phyloP scores from a whole-genome alignment of 306 rosid species.

The Astragalus glycyphyllos region DNA sequence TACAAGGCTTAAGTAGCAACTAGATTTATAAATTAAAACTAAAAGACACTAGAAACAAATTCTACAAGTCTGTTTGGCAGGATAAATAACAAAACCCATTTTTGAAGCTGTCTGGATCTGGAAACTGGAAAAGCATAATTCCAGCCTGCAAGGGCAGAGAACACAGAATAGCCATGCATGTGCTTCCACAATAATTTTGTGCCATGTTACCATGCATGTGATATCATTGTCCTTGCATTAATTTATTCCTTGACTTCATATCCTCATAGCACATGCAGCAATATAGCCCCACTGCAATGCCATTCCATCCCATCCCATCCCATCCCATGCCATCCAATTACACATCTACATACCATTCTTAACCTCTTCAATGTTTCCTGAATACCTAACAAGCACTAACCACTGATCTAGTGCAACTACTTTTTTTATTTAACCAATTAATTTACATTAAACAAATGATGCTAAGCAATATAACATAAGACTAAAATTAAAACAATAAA shows the following conservation, averaged over 20 bases:
- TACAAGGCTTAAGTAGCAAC: conserved; percentile 11
- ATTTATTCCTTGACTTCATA: conserved; percentile 43
- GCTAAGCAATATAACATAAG: conserved; percentile 50
- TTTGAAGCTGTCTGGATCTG: conserved; percentile 36
- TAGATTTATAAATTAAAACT: conserved; percentile 21
- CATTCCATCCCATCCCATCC: background rate
- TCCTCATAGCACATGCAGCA: conserved; percentile 38
- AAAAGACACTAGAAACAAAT: conserved; percentile 32
- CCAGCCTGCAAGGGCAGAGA: conserved; percentile 21
- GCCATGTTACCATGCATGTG: conserved; percentile 48
- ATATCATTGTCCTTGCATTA: conserved; percentile 39
- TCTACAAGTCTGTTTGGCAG: conserved; percentile 28
- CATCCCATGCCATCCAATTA: conserved; percentile 29
- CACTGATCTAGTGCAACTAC: conserved; percentile 41
- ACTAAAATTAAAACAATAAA: conserved; percentile 47
- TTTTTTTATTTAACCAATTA: conserved; percentile 50
- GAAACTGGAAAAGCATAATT: conserved; percentile 31
- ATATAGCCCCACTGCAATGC: conserved; percentile 31
- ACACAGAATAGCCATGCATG: conserved; percentile 32
- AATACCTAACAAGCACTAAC: conserved; percentile 46
- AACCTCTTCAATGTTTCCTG: conserved; percentile 35
- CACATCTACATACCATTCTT: conserved; percentile 34
- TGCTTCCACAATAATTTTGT: conserved; percentile 36
- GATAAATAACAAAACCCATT: conserved; percentile 42
- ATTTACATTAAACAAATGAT: conserved; percentile 57